phyloP scores from a whole-genome alignment of 139 green algal species.

The Asterochloris erici region DNA sequence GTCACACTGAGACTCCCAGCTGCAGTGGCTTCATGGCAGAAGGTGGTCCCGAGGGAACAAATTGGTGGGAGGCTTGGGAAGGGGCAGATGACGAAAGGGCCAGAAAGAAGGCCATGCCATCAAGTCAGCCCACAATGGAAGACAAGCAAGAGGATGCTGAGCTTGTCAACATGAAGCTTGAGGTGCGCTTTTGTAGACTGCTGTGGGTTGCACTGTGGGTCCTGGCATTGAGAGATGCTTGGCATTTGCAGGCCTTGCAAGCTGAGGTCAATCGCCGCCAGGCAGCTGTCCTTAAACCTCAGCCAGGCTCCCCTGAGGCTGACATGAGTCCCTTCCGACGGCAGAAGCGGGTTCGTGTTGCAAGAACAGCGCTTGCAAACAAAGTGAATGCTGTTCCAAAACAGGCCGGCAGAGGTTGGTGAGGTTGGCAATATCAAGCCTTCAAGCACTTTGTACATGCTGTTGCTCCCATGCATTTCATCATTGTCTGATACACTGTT shows the following conservation, averaged over 20 bases:
- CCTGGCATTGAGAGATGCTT: no score
- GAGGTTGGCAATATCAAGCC: no score
- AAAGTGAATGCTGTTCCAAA: not conserved
- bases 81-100: slow-evolving; percentile 6
- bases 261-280: slow-evolving; percentile 18
- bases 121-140: slow-evolving; percentile 11
- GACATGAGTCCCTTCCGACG: slow-evolving; percentile 6
- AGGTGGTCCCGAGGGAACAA: not conserved
- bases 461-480: no score
- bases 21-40: not conserved
- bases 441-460: no score
- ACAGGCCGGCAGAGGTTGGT: no score
- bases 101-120: not conserved
- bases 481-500: no score
- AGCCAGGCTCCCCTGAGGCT: slow-evolving; percentile 14
- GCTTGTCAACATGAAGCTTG: not conserved
- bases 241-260: slow-evolving; percentile 11
- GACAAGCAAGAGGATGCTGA: slow-evolving; percentile 3
- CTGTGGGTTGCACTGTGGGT: not conserved
- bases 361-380: not conserved
- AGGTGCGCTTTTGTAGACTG: not conserved
- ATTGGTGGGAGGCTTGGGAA: slow-evolving; percentile 22
- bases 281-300: slow-evolving; percentile 10
- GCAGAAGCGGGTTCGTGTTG: slow-evolving; percentile 12
- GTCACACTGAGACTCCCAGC: not conserved